These are phyloP conservation scores for Dryas alaskensis DNA, from an alignment of 306 rosid species.

Conservation along the genomic window DNA sequence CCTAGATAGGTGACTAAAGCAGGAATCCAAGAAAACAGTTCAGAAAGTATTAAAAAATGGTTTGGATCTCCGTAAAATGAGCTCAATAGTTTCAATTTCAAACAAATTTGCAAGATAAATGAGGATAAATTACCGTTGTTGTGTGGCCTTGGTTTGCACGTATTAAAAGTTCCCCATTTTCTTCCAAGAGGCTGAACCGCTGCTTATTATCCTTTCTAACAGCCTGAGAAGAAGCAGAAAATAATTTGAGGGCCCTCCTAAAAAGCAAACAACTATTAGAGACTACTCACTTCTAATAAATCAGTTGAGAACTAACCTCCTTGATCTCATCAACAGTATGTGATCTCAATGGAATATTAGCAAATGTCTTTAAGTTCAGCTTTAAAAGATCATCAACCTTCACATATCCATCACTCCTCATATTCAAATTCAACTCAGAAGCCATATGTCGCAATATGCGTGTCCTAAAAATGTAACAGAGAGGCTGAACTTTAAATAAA, in stretches of 20 bases:
- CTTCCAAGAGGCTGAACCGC: conserved; percentile 81
- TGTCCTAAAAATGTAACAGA: conserved; percentile 48
- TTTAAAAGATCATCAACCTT: conserved; percentile 70
- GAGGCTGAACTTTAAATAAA: not conserved
- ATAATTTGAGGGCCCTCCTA: not conserved
- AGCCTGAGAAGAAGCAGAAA: conserved; percentile 53
- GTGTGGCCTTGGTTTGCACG: conserved; percentile 98
- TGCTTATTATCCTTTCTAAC: conserved; percentile 83
- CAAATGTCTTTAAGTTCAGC: conserved; percentile 73
- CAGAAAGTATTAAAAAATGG: not conserved
- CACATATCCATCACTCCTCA: conserved; percentile 78
- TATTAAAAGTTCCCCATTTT: conserved; percentile 69
- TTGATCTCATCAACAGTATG: conserved; percentile 78
- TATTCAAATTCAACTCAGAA: conserved; percentile 65
- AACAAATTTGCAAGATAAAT: not conserved
- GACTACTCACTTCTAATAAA: not conserved
- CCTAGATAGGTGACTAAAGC: not conserved
- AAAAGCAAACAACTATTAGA: not conserved
- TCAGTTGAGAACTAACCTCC: conserved; percentile 52
- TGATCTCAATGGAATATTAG: conserved; percentile 63
- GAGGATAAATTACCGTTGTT: conserved; percentile 41
- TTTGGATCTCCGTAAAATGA: not conserved
- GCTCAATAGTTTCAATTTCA: not conserved
- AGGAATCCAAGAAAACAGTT: not conserved
- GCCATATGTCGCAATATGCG: conserved; percentile 89